Evolutionary conservation across 768 basidiomycete species (phyloP).

Genomic region (Leccinum sublutescens): DNA sequence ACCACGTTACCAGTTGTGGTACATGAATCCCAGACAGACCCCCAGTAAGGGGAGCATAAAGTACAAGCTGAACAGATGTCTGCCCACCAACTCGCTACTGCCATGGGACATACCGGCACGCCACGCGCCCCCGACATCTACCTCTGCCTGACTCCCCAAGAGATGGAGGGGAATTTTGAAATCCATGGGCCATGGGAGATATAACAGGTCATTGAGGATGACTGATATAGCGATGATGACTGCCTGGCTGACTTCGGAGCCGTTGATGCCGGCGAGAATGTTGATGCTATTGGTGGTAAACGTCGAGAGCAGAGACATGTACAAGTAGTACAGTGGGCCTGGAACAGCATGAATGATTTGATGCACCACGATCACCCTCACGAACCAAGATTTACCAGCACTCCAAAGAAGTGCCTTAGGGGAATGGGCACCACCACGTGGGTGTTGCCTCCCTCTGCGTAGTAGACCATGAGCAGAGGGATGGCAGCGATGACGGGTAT

Average conservation of each 20-base stretch:
- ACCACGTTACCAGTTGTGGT: constrained; percentile 86
- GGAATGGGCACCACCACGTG: constrained; percentile 91
- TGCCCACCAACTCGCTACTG: constrained; percentile 80
- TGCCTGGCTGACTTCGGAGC: constrained; percentile 92
- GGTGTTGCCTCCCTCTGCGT: constrained; percentile 91
- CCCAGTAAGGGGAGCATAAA: constrained; percentile 96
- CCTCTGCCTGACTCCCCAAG: constrained; percentile 60
- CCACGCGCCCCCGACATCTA: constrained; percentile 78
- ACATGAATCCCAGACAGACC: constrained; percentile 86
- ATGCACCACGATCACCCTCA: constrained; percentile 26
- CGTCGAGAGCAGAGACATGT: constrained; percentile 94
- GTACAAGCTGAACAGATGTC: constrained; percentile 95
- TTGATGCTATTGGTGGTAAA: constrained; percentile 99
- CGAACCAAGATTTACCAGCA: constrained; percentile 85
- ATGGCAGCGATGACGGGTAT: constrained; percentile 96
- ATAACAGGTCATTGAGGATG: constrained; percentile 87
- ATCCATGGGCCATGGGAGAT: constrained; percentile 84
- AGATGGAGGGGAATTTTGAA: constrained; percentile 72
- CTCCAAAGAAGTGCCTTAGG: constrained; percentile 67
- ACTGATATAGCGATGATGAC: constrained; percentile 90
- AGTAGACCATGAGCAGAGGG: constrained; percentile 94
- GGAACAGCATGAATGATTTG: constrained; percentile 8
- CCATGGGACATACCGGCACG: constrained; percentile 85
- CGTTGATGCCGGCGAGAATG: constrained; percentile 97
- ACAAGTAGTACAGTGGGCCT: constrained; percentile 95